Conservation (phyloP, 345 rosid species). For the Isatis tinctoria region DNA sequence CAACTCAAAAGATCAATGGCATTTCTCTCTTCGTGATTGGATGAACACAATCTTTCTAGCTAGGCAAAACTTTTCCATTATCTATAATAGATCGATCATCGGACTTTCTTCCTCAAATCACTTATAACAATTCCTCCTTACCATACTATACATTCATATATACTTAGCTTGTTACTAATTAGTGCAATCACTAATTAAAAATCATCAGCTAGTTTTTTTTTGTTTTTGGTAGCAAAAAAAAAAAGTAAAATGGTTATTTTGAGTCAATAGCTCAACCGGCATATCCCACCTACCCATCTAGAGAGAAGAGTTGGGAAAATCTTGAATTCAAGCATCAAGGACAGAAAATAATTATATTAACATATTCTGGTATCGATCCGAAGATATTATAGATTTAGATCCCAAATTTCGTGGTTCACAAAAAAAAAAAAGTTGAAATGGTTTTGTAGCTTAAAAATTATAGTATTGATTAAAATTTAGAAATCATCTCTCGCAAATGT, state of each 20-base stretch:
- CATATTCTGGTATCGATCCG: not conserved
- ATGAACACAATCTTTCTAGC: not conserved
- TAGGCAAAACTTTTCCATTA: not conserved
- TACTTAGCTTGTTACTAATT: not conserved
- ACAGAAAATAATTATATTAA: not conserved
- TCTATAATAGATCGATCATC: not conserved
- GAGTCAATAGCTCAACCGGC: not conserved
- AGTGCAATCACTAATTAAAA: too few relatives aligned
- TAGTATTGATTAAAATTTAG: not conserved
- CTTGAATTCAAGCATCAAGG: not conserved
- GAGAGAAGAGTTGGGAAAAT: not conserved
- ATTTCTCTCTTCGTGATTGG: not conserved
- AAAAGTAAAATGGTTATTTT: not conserved
- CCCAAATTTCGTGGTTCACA: not conserved
- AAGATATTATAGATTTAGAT: not conserved
- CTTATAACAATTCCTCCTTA: not conserved
- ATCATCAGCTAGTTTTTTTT: not conserved
- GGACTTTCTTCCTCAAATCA: not conserved
- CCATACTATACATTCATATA: not conserved
- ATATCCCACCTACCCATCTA: not conserved
- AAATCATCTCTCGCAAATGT: conserved; percentile 24
- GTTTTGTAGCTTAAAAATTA: not conserved
- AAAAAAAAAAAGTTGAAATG: not conserved
- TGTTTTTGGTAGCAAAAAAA: not conserved
- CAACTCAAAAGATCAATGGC: not conserved